These are phyloP conservation scores for Shiraia bambusicola DNA, from an alignment of 2,329 filamentous ascomycete species.

Conservation along the genomic window DNA sequence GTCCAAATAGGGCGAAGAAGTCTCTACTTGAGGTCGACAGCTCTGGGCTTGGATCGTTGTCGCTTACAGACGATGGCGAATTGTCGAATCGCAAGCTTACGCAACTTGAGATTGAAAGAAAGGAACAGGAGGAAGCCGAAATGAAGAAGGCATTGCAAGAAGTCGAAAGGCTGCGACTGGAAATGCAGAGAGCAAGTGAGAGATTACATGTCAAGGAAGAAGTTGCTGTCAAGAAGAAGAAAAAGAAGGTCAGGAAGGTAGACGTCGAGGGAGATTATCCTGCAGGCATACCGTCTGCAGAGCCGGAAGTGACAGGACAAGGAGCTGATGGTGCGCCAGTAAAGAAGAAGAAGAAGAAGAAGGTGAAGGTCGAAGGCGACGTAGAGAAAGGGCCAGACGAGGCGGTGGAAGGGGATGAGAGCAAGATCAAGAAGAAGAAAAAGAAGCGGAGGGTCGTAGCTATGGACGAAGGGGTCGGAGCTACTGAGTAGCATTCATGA, in stretches of 20 bases:
- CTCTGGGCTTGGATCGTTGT: conserved; percentile 73
- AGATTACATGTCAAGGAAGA: conserved; percentile 70
- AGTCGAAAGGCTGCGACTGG: conserved; percentile 79
- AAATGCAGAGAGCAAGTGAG: conserved; percentile 85
- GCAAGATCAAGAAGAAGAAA: conserved; percentile 46
- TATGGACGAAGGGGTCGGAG: conserved; percentile 30
- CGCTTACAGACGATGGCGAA: conserved; percentile 59
- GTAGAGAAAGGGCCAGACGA: conserved; percentile 13
- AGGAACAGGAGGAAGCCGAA: conserved; percentile 77
- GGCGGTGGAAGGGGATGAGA: conserved; percentile 24
- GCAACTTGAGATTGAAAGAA: conserved; percentile 62
- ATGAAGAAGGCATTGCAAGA: conserved; percentile 87
- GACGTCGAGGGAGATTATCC: conserved; percentile 58
- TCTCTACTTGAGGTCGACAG: conserved; percentile 82
- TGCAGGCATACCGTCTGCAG: conserved; percentile 47
- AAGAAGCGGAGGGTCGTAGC: conserved; percentile 43
- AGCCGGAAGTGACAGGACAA: conserved; percentile 13
- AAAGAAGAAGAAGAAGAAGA: conserved; percentile 49
- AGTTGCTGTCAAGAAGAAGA: conserved; percentile 64
- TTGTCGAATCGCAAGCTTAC: conserved; percentile 26
- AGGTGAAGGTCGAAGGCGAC: conserved; percentile 34
- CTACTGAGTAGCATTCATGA: conserved; percentile 8
- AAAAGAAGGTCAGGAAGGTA: conserved; percentile 50
- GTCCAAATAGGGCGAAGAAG: conserved; percentile 53
- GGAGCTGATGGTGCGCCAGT: conserved; percentile 11